Percentiles rank a stretch among this genome's conserved stretches.
These are phyloP conservation scores for Piper longum DNA, from an alignment of 164 flowering plant species.

Conservation along the genomic window DNA sequence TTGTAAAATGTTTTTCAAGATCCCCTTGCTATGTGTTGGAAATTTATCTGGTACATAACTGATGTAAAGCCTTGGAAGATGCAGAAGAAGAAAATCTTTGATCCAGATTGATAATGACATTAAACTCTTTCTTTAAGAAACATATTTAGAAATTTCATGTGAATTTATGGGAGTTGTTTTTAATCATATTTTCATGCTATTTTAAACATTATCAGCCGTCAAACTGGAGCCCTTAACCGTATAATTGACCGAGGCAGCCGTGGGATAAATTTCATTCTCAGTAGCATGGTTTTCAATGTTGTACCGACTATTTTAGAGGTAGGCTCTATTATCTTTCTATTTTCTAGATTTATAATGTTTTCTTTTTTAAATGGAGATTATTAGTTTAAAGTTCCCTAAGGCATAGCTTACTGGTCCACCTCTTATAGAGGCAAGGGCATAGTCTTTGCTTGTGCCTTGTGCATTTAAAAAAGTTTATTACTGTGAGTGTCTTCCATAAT, in stretches of 20 bases:
- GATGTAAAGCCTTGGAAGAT: no score
- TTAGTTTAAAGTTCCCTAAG: neutral
- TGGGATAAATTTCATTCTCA: constrained; percentile 86
- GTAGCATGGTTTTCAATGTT: constrained; percentile 91
- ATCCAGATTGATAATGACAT: no score
- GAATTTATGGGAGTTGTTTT: neutral
- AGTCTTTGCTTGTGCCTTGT: no score
- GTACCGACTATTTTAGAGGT: constrained; percentile 97
- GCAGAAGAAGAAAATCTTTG: no score
- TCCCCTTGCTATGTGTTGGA: no score
- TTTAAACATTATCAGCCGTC: constrained; percentile 50
- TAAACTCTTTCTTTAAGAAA: neutral
- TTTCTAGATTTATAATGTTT: neutral
- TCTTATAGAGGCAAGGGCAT: no score
- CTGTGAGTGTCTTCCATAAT: no score
- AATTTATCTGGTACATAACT: no score
- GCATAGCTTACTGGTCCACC: no score
- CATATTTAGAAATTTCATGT: neutral
- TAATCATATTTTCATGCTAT: constrained; percentile 7
- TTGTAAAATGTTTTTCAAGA: no score
- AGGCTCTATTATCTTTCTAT: constrained; percentile 4
- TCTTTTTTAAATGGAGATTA: neutral
- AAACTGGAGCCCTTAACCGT: constrained; percentile 89
- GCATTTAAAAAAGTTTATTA: no score
- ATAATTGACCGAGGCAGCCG: constrained; percentile 99